Evolutionary conservation across 2,329 filamentous ascomycete species (phyloP), one percentile per base, ranked within the genome.

Genomic region (Cladosporium sp.): DNA sequence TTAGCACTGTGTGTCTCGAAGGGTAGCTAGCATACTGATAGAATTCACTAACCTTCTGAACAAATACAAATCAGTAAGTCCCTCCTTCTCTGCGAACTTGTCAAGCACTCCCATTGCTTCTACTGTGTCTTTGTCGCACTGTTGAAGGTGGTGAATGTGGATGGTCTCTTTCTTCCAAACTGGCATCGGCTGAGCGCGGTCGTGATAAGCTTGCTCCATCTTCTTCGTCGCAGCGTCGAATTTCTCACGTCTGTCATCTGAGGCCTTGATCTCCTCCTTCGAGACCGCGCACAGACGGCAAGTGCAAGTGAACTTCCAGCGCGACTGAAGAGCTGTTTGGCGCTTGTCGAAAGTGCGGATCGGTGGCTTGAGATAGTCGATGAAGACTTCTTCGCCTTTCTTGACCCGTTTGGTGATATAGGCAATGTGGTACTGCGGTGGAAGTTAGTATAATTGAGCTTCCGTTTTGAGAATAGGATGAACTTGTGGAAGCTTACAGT

Each of bases 251-350:
- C 39, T 45, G 2, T 17, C 7, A 20, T 55, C 52, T 13, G 52
- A 55, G 4, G 15, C n/a, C 15, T 36, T 20, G 4, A 35, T 20
- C 9, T 55, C 52, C 3, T 28, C 28, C 4, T 19, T 8, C 10
- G 40, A 20, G 1, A 19, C 19, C 1, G 40, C 19, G 28, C 52
- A 55, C 7, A 44, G 52, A 10, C 15, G 6, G 32, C 52, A 55
- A 4, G 19, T 20, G 40, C 52, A 55, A 4, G 40, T 55, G 39
- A 55, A 55, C 20, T 25, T 17, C 52, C 52, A 55, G 52, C 52
- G 52, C 2, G 32, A 25, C 15, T 36, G 40, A 19, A 55, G 32
- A 7, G 13, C 13, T 19, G 20, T 25, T 17, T 55, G 52, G 19
- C 52, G 40, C 3, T 10, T 4, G 4, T n/a, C 19, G 13, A 22